Conservation (phyloP, 495 filamentous ascomycete species). For the Penicillium herquei region DNA sequence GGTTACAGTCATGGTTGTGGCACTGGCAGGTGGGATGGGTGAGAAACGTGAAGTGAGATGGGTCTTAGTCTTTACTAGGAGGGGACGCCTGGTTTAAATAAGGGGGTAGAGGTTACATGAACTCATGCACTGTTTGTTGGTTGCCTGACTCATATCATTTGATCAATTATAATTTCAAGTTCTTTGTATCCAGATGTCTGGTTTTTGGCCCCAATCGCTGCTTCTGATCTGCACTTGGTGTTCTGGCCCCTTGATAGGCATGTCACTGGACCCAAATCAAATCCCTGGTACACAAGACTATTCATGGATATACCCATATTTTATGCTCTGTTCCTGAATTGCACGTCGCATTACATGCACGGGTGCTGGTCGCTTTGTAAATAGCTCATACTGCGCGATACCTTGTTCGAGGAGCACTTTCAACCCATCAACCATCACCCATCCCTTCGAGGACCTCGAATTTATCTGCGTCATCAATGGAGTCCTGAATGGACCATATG, state of each 20-base stretch:
- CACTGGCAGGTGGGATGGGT: background rate
- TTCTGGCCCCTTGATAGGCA: too few relatives aligned
- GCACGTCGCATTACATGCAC: conserved; percentile 55
- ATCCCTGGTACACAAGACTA: background rate
- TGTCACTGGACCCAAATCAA: too few relatives aligned
- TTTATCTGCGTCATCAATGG: conserved; percentile 57
- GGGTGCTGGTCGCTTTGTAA: conserved; percentile 68
- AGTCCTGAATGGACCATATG: conserved; percentile 36
- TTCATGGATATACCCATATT: conserved; percentile 14
- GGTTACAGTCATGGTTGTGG: background rate
- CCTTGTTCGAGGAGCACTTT: conserved; percentile 70
- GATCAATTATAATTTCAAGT: too few relatives aligned
- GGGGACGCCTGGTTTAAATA: too few relatives aligned
- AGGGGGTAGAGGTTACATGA: too few relatives aligned
- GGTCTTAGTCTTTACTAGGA: too few relatives aligned
- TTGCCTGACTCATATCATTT: too few relatives aligned
- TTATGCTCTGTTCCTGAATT: conserved; percentile 19
- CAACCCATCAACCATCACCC: conserved; percentile 68
- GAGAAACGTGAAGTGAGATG: background rate
- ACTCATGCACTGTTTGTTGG: too few relatives aligned
- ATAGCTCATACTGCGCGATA: conserved; percentile 73
- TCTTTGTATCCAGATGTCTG: too few relatives aligned
- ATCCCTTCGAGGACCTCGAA: conserved; percentile 40
- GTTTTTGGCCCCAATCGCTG: too few relatives aligned
- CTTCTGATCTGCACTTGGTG: too few relatives aligned